These are phyloP conservation scores for Chlamydomonas applanata DNA, from an alignment of 139 green algal genomes.

Conservation along the genomic window DNA sequence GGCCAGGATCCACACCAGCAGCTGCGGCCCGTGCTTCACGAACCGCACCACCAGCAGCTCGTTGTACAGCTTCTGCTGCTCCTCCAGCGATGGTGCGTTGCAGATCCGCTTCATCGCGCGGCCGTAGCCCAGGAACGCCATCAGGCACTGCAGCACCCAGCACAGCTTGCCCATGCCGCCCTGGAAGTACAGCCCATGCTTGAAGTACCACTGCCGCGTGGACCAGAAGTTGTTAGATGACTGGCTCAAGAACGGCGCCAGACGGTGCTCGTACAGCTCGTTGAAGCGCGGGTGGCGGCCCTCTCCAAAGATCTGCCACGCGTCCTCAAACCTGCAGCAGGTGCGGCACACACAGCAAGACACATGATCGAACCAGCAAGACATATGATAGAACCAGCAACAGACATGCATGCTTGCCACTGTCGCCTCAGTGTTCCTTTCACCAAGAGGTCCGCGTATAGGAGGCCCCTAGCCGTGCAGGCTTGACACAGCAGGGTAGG, in stretches of 20 bases:
- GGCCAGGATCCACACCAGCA: constrained; percentile 70
- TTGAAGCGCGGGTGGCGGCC: constrained; percentile 74
- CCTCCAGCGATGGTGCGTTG: constrained; percentile 79
- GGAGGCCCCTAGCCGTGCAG: too few relatives aligned
- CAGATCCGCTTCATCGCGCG: constrained; percentile 55
- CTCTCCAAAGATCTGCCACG: constrained; percentile 89
- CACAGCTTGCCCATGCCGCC: constrained; percentile 93
- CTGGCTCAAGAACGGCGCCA: constrained; percentile 92
- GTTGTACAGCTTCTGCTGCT: constrained; percentile 58
- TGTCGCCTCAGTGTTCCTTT: too few relatives aligned
- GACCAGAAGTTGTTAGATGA: constrained; percentile 86
- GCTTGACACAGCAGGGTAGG: too few relatives aligned
- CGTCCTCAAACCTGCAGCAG: constrained; percentile 73
- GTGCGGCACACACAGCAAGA: too few relatives aligned
- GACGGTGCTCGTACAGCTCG: constrained; percentile 77
- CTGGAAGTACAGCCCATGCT: constrained; percentile 93
- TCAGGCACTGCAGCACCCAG: constrained; percentile 63
- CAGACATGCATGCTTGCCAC: too few relatives aligned
- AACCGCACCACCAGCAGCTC: constrained; percentile 8
- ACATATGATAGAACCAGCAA: too few relatives aligned
- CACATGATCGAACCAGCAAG: too few relatives aligned
- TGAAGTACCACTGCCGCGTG: constrained; percentile 86
- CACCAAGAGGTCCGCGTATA: too few relatives aligned
- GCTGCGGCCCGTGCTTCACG: constrained; percentile 49
- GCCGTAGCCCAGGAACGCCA: constrained; percentile 53